Conservation (phyloP, 371 early-diverging fungal species). For the Lichtheimia ornata region DNA sequence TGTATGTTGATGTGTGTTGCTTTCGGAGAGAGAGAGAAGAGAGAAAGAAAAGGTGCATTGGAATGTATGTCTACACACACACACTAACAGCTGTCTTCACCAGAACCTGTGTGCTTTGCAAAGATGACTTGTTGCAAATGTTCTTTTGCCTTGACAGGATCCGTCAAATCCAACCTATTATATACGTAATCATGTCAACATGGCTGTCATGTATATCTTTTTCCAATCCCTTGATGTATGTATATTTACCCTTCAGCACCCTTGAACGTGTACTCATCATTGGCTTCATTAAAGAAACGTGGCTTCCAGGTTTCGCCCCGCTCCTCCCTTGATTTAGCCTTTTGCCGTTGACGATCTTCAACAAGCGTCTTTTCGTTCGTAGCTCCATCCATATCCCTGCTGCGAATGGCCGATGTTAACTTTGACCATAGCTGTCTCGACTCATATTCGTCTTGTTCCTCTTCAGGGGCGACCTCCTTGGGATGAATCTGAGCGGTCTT, state of each 20-base stretch:
- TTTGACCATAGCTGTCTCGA: constrained; percentile 80
- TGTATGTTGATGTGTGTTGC: no score
- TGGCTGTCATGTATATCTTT: not conserved
- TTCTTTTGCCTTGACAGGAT: constrained; percentile 14
- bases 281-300: constrained; percentile 49
- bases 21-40: no score
- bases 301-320: constrained; percentile 48
- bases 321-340: constrained; percentile 60
- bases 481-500: constrained; percentile 58
- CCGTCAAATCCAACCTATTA: constrained; percentile 11
- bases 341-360: constrained; percentile 80
- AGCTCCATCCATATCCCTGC: constrained; percentile 71
- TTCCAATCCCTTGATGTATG: not conserved
- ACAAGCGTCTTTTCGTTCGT: constrained; percentile 81
- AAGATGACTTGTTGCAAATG: constrained; percentile 12
- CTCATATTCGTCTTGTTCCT: constrained; percentile 81
- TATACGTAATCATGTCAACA: not conserved
- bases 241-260: constrained; percentile 18
- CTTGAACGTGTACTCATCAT: constrained; percentile 31
- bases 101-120: constrained; percentile 7
- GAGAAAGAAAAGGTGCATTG: no score
- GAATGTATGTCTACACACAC: no score
- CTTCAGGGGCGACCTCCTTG: constrained; percentile 71
- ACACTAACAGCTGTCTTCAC: no score
- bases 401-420: constrained; percentile 72